Conservation (phyloP, 2,329 filamentous ascomycete genomes). For the Pseudogymnoascus sp. region DNA sequence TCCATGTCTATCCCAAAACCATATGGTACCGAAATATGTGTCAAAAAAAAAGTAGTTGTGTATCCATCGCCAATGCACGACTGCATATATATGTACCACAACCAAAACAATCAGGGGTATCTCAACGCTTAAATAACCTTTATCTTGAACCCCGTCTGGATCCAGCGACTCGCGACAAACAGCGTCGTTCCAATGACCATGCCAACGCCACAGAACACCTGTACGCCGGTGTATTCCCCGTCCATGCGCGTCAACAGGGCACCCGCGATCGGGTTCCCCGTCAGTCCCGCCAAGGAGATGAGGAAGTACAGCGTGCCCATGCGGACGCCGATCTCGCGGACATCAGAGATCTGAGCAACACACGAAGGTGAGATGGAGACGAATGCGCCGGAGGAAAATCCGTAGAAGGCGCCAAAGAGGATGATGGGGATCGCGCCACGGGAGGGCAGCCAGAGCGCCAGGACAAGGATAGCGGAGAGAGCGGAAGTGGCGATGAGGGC, state of each 20-base stretch:
- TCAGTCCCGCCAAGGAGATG: conserved; percentile 56
- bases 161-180: conserved; percentile 32
- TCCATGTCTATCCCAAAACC: background rate
- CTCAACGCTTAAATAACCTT: conserved; percentile 20
- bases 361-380: conserved; percentile 55
- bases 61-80: background rate
- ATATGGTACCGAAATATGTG: background rate
- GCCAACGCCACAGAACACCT: conserved; percentile 56
- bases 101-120: background rate
- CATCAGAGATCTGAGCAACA: conserved; percentile 63
- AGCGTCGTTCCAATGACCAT: conserved; percentile 36
- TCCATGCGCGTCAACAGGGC: conserved; percentile 46
- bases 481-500: conserved; percentile 42
- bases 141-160: conserved; percentile 20
- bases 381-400: conserved; percentile 60
- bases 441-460: conserved; percentile 47
- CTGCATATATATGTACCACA: background rate
- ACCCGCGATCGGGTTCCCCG: conserved; percentile 60
- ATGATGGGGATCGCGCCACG: conserved; percentile 50
- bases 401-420: conserved; percentile 59
- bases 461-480: conserved; percentile 38
- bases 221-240: conserved; percentile 41
- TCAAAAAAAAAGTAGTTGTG: background rate
- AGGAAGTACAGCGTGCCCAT: conserved; percentile 57
- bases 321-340: conserved; percentile 61